phyloP scores from a whole-genome alignment of 345 rosid genomes.

The Populus deltoides region DNA sequence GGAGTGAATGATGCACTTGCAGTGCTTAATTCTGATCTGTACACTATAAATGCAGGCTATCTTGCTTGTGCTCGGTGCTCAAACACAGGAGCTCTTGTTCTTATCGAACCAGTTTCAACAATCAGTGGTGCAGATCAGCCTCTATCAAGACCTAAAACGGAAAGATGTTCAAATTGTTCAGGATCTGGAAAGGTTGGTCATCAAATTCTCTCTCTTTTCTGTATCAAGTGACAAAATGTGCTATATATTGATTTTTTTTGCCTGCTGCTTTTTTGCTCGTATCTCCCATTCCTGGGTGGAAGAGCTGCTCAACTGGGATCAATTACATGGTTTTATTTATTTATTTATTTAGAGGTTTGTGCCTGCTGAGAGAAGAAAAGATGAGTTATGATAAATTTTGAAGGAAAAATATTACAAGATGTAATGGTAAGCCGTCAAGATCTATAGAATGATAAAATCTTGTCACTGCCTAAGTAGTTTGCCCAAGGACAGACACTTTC shows the following conservation, averaged over 20 bases:
- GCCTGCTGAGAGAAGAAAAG: background rate
- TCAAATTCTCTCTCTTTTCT: background rate
- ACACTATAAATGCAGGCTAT: conserved; percentile 55
- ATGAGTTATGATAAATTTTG: background rate
- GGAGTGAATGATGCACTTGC: background rate
- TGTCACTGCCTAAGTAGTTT: no score
- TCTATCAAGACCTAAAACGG: conserved; percentile 56
- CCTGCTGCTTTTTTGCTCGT: background rate
- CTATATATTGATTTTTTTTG: no score
- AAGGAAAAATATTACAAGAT: background rate
- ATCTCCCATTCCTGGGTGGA: background rate
- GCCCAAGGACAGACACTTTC: no score
- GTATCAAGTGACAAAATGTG: background rate
- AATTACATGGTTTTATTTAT: background rate
- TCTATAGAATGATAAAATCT: background rate
- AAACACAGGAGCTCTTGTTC: conserved; percentile 70
- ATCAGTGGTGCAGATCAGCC: conserved; percentile 47
- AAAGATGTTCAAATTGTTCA: conserved; percentile 93
- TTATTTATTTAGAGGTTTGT: no score
- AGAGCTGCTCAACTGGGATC: background rate
- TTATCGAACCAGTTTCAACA: conserved; percentile 64
- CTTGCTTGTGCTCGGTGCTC: conserved; percentile 98
- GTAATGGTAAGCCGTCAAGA: background rate
- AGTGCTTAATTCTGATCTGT: background rate
- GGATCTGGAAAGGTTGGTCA: conserved; percentile 84